Evolutionary conservation across 345 rosid species (phyloP), one percentile per base, ranked within the genome.

Genomic region (Xanthoceras sorbifolium): DNA sequence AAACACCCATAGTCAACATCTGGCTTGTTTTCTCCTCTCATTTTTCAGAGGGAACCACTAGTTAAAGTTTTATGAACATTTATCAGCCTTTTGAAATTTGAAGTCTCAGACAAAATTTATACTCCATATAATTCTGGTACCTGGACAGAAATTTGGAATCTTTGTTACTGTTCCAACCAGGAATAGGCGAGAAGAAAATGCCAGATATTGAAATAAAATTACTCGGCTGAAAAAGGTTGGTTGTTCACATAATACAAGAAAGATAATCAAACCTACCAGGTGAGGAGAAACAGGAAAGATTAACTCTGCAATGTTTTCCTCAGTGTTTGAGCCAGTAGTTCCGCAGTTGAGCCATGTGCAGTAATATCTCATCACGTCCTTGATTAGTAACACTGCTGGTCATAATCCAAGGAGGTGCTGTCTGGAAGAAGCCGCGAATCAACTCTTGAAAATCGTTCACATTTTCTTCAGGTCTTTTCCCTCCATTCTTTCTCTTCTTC

Each of bases 351-450:
- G 99, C 98, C 92, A 93, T 90, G 86, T 93, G 99, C 83, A 95
- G 77, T 64, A 95, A 82, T 77, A 95, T 92, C 88, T 95, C 99
- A 79, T 95, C 99, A 52, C 98, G 94, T 28, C 99, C 99, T 85
- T 93, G 97, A 85, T 91, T 90, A 3, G 99, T 91, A 76, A 90
- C 92, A 71, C 99, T 89, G 87, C 99, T 95, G 29, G 99, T 95
- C 99, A 93, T 92, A 65, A 95, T 95, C 99, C 98, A 95, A 17
- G 99, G 99, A 4, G 99, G 99, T 12, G 91, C 83, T 7, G 97
- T 86, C 71, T 89, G 82, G 77, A 95, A 95, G 87, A 82, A 95
- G 63, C 93, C 91, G 1, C 79, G 80, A 78, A 95, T 92, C 88
- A 93, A 75, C 83, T 90, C 93, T 77, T 92, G 94, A 74, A 95